Percentiles rank a stretch among this genome's conserved stretches.
phyloP scores from a whole-genome alignment of 208 protist species.

The Strigomonas oncopelti region DNA sequence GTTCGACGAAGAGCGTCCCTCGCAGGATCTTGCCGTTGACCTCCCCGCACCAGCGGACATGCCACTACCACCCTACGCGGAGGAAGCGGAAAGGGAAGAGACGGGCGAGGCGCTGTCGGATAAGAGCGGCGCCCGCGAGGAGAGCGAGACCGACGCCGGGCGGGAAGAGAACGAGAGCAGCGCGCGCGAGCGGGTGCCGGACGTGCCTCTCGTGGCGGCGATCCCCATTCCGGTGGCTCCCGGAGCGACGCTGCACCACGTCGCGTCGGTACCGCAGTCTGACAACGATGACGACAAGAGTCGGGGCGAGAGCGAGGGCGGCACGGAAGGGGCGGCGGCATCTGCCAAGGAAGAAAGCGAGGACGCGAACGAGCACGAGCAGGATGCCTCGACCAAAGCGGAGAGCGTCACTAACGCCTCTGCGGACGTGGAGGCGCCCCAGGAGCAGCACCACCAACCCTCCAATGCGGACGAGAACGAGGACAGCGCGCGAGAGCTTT shows the following conservation, averaged over 20 bases:
- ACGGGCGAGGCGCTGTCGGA: neutral
- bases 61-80: too few relatives aligned
- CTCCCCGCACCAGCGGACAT: neutral
- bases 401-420: neutral
- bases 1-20: neutral
- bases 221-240: too few relatives aligned
- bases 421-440: neutral
- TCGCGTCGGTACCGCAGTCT: too few relatives aligned
- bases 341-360: too few relatives aligned
- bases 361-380: neutral
- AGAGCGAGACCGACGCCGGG: too few relatives aligned
- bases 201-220: too few relatives aligned
- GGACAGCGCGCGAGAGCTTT: neutral
- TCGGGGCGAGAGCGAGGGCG: neutral
- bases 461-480: neutral
- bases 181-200: too few relatives aligned
- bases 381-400: neutral
- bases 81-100: neutral
- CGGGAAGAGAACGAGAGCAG: too few relatives aligned
- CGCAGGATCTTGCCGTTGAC: neutral
- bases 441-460: neutral
- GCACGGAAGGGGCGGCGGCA: neutral
- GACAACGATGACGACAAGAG: neutral
- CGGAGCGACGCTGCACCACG: too few relatives aligned
- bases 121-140: neutral